Percentiles rank a stretch among this genome's conserved stretches.
Conservation (phyloP, 257 asterid genomes). For the Rauvolfia tetraphylla region DNA sequence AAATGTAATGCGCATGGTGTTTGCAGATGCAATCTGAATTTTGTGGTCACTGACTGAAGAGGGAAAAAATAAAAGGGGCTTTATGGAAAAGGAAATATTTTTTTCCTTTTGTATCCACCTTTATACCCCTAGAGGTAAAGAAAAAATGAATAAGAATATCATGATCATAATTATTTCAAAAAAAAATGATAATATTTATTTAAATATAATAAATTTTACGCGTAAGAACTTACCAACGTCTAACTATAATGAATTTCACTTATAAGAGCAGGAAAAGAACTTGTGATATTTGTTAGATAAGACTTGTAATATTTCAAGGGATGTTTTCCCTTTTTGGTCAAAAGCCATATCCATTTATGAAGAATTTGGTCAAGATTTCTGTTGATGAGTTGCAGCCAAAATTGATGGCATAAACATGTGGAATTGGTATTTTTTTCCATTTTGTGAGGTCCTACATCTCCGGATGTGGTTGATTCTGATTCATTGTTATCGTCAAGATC, state of each 20-base stretch:
- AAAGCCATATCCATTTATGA: background rate
- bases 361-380: slow-evolving; percentile 3
- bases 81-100: background rate
- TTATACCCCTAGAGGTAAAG: too few relatives aligned
- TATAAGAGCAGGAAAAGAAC: too few relatives aligned
- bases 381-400: background rate
- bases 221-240: too few relatives aligned
- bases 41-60: background rate
- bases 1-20: background rate
- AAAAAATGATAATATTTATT: too few relatives aligned
- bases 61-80: background rate
- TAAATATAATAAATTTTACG: too few relatives aligned
- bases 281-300: too few relatives aligned
- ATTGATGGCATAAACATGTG: background rate
- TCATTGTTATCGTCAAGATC: background rate
- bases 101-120: background rate
- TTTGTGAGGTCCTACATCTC: background rate
- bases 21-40: background rate
- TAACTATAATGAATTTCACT: too few relatives aligned
- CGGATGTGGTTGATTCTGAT: background rate
- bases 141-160: too few relatives aligned
- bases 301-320: background rate
- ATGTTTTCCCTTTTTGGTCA: background rate
- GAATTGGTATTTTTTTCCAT: background rate
- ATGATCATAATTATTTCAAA: too few relatives aligned